Conservation (phyloP, 352 stramenopile genomes). For the Synura sp. region DNA sequence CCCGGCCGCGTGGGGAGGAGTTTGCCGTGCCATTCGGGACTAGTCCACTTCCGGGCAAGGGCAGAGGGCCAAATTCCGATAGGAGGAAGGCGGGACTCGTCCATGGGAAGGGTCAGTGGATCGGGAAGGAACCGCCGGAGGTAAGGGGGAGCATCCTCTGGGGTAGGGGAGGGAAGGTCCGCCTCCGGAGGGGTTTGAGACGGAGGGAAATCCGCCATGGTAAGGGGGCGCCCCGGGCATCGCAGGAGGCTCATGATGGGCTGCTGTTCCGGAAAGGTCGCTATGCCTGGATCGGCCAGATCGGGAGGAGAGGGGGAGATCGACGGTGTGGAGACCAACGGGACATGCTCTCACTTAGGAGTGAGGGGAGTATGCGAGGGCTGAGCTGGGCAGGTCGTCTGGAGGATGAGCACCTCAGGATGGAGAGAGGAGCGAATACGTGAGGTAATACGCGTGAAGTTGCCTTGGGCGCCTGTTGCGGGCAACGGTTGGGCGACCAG, state of each 20-base stretch:
- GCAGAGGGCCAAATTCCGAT: conserved; percentile 5
- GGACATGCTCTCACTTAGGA: too few species aligned
- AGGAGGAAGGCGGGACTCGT: background rate
- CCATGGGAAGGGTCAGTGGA: background rate
- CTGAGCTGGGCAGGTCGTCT: background rate
- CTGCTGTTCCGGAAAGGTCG: background rate
- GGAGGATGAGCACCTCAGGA: background rate
- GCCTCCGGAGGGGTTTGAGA: background rate
- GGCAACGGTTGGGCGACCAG: background rate
- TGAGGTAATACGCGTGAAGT: conserved; percentile 4
- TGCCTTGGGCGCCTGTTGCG: too few species aligned
- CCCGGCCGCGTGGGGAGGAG: background rate
- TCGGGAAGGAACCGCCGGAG: background rate
- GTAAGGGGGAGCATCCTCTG: background rate
- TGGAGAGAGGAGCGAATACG: background rate
- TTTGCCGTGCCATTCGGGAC: background rate
- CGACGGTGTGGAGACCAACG: background rate
- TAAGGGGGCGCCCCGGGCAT: background rate
- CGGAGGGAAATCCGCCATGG: background rate
- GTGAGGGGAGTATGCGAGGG: too few species aligned
- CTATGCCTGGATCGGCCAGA: background rate
- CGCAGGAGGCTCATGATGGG: background rate
- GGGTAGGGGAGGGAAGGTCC: background rate
- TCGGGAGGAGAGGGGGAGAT: background rate
- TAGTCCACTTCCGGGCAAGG: background rate